Evolutionary conservation across 176 grass and related monocot genomes (phyloP), one percentile per base, ranked within the genome.

Genomic region (Carex littledalei): DNA sequence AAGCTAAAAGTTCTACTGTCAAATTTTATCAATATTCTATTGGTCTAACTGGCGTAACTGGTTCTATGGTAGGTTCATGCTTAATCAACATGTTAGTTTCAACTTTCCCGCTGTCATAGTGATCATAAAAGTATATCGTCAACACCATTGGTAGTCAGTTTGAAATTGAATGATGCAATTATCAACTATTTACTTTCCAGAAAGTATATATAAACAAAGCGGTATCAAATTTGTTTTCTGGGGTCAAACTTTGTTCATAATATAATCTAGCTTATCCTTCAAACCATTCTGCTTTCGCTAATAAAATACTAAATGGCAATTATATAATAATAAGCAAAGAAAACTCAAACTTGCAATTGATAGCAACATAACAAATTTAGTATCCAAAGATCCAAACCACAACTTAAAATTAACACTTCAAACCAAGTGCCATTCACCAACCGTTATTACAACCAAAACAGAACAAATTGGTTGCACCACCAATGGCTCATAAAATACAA

Each of bases 131-230:
- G 14, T 68, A 16, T 37, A 20, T 17, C 32, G 32, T 68, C 65
- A 74, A 52, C 43, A 74, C 24, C 70, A 73, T 52, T 24, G 43
- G 1, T 2, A 52, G 1, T 17, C 5, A 67, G 1, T 54, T 60
- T 76, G 8, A 16, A 34, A 39, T 70, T 71, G 68, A n/a, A 53
- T 54, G 20, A 70, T 70, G 39, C 17, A 20, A 20, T 49, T 4
- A 31, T 52, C 52, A 56, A 35, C 13, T 55, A 11, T 78, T 54
- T 78, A 17, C 11, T 56, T 35, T 57, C 10, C 7, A 57, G 74
- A 78, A 78, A 78, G 24, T 78, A 78, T 32, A 34, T 18, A 26
- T 18, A 78, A 78, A 72, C 13, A 78, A 78, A 55, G 52, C 16
- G 0, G 49, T 26, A 57, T 3, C 74, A 17, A 34, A 55, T 57